Evolutionary conservation across 2,329 filamentous ascomycete species (phyloP).

Genomic region (Colletotrichum cereale): DNA sequence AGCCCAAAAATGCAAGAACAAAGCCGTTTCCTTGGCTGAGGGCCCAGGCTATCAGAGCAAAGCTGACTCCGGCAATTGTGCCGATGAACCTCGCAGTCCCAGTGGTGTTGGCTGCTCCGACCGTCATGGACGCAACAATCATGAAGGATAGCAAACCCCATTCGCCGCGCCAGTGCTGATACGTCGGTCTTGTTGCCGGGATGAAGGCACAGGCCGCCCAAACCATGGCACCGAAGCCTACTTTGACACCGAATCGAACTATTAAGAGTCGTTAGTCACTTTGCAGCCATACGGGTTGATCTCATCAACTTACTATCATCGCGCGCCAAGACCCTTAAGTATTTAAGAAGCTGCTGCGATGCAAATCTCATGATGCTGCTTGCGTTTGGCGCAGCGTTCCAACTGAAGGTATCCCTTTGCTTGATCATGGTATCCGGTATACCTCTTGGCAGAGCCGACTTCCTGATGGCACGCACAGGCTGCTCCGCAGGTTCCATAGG

Average conservation of each 20-base stretch:
- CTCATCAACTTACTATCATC: slow-evolving; percentile 62
- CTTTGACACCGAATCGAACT: slow-evolving; percentile 87
- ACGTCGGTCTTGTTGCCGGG: slow-evolving; percentile 80
- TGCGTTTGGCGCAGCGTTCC: slow-evolving; percentile 65
- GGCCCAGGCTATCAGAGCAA: slow-evolving; percentile 83
- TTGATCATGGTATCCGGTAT: slow-evolving; percentile 67
- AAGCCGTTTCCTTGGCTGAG: slow-evolving; percentile 79
- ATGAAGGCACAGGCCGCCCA: slow-evolving; percentile 94
- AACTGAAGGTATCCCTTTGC: slow-evolving; percentile 66
- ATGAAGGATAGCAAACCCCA: slow-evolving; percentile 98
- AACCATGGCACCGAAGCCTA: slow-evolving; percentile 88
- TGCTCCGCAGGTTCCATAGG: slow-evolving; percentile 44
- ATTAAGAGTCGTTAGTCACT: slow-evolving; percentile 18
- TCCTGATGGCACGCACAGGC: slow-evolving; percentile 61
- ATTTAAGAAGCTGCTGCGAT: slow-evolving; percentile 60
- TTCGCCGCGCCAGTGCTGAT: slow-evolving; percentile 91
- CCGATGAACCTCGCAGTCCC: slow-evolving; percentile 88
- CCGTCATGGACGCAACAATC: slow-evolving; percentile 98
- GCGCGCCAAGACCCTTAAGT: slow-evolving; percentile 62
- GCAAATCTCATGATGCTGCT: slow-evolving; percentile 57
- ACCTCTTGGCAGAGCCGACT: slow-evolving; percentile 67
- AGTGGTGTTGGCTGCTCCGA: slow-evolving; percentile 94
- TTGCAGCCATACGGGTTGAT: slow-evolving; percentile 37
- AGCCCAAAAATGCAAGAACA: slow-evolving; percentile 83
- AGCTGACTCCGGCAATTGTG: slow-evolving; percentile 83